phyloP scores from a whole-genome alignment of 2,329 filamentous ascomycete genomes.

The Verticillium alfalfae region DNA sequence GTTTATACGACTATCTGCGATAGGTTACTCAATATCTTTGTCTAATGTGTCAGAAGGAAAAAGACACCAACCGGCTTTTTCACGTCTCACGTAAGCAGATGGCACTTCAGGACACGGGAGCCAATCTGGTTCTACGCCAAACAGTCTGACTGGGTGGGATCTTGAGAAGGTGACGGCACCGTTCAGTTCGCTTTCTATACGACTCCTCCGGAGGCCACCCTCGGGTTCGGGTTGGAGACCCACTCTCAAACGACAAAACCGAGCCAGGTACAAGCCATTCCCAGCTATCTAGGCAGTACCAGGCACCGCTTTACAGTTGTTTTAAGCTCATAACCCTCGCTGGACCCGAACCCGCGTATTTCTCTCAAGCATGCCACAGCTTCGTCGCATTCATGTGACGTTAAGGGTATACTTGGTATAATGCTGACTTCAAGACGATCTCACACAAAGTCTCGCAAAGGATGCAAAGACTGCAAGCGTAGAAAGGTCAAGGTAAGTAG shows the following conservation, averaged over 20 bases:
- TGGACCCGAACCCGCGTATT: conserved; percentile 5
- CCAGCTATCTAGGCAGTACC: background rate
- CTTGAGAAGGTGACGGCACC: too few species aligned
- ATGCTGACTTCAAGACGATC: background rate
- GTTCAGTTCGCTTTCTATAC: background rate
- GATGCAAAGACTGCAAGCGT: conserved; percentile 23
- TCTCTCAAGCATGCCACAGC: background rate
- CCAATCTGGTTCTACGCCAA: too few species aligned
- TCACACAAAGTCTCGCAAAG: conserved; percentile 26
- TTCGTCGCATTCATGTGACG: conserved; percentile 3
- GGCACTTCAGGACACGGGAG: too few species aligned
- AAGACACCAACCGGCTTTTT: too few species aligned
- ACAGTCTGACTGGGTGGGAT: too few species aligned
- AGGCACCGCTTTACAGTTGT: background rate
- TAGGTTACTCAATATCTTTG: too few species aligned
- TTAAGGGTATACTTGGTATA: conserved; percentile 8
- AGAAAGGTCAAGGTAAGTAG: conserved; percentile 24
- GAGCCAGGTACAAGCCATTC: background rate
- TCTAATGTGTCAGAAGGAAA: too few species aligned
- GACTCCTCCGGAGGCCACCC: background rate
- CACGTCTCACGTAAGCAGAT: too few species aligned
- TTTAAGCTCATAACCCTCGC: background rate
- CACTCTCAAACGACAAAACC: background rate
- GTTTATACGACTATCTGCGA: too few species aligned
- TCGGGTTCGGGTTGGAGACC: background rate